phyloP scores from a whole-genome alignment of 192 early-diverging fungal species.

The Entomortierella beljakovae region DNA sequence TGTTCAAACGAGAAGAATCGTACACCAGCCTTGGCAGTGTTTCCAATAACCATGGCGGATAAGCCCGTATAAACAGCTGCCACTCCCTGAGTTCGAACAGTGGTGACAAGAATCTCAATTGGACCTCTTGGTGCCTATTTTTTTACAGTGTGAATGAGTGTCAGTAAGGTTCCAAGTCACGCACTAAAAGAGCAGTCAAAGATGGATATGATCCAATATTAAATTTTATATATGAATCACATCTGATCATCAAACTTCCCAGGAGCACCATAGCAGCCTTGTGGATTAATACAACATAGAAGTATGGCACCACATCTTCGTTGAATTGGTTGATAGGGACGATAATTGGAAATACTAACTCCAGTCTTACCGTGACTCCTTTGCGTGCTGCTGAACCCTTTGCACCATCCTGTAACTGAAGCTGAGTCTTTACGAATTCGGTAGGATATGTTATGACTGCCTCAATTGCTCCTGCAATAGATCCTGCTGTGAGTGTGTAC shows the following conservation, averaged over 20 bases:
- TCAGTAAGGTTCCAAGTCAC: background rate
- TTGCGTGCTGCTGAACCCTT: conserved; percentile 27
- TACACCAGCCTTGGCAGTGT: conserved; percentile 91
- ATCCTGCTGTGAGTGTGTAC: conserved; percentile 85
- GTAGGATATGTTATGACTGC: conserved; percentile 94
- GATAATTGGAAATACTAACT: too few relatives aligned
- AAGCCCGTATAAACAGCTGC: conserved; percentile 87
- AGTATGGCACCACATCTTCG: background rate
- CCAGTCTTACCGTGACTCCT: conserved; percentile 45
- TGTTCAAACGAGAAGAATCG: conserved; percentile 94
- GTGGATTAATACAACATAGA: too few relatives aligned
- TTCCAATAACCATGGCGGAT: conserved; percentile 92
- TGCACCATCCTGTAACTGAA: conserved; percentile 84
- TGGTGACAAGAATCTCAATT: conserved; percentile 80
- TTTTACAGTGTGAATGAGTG: background rate
- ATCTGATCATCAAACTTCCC: conserved; percentile 12
- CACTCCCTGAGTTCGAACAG: conserved; percentile 79
- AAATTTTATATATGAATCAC: background rate
- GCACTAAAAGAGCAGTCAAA: conserved; percentile 17
- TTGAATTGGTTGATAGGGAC: background rate
- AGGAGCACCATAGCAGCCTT: too few relatives aligned
- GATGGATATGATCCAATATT: conserved; percentile 2
- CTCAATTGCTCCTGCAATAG: conserved; percentile 92
- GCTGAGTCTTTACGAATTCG: conserved; percentile 95
- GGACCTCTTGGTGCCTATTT: conserved; percentile 77